A percentile compares a stretch with the other conserved stretches of the same genome.
Evolutionary conservation across 2,329 filamentous ascomycete species (phyloP).

Genomic region (Pseudocercospora cruenta): DNA sequence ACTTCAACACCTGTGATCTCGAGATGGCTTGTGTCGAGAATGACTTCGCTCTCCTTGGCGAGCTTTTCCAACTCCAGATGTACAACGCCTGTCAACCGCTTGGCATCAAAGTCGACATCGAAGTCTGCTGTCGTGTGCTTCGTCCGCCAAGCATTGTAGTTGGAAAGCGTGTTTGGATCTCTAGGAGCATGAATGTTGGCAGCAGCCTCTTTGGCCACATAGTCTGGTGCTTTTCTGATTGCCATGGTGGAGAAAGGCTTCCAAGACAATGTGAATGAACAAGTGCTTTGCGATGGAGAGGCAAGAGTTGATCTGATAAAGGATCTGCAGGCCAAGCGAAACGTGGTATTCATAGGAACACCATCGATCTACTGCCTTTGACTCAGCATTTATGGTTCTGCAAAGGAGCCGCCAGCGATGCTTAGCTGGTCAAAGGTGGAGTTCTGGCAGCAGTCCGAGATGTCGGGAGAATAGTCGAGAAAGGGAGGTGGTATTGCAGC

Average conservation of each 20-base stretch:
- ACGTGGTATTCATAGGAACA: conserved; percentile 5
- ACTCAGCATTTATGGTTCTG: not conserved
- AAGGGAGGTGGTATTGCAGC: not conserved
- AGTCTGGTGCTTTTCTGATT: conserved; percentile 32
- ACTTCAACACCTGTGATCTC: conserved; percentile 73
- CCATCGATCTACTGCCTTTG: not conserved
- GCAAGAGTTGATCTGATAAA: not conserved
- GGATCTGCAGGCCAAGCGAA: not conserved
- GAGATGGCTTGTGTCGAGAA: conserved; percentile 84
- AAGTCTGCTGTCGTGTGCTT: conserved; percentile 81
- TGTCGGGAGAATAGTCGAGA: not conserved
- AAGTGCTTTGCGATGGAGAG: not conserved
- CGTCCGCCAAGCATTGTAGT: conserved; percentile 86
- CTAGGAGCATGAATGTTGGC: conserved; percentile 38
- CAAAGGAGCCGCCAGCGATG: not conserved
- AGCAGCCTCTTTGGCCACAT: conserved; percentile 34
- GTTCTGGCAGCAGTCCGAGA: not conserved
- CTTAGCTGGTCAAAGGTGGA: not conserved
- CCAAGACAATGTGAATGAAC: not conserved
- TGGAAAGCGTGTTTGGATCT: conserved; percentile 88
- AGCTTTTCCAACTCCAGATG: conserved; percentile 75
- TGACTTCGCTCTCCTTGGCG: conserved; percentile 72
- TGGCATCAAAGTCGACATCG: conserved; percentile 79
- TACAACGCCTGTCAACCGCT: conserved; percentile 76
- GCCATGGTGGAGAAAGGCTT: conserved; percentile 27